Evolutionary conservation across 1,284 basidiomycete species (phyloP), one percentile per base, ranked within the genome.

Genomic region (Ustilago lituana): DNA sequence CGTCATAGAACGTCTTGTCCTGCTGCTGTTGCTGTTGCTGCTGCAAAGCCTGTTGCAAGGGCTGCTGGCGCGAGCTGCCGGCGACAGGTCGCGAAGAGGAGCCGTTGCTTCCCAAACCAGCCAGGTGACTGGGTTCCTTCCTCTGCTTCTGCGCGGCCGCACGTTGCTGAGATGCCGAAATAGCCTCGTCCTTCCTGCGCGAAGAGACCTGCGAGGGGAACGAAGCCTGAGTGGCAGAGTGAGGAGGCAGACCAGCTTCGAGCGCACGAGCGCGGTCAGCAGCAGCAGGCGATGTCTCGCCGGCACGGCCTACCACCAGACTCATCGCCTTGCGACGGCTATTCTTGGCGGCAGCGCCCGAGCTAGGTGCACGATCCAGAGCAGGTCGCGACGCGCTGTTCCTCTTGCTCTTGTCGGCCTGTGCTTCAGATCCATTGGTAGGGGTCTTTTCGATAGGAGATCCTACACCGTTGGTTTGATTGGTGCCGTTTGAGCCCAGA

Each of bases 241-340:
- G 37, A 6, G 48, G 32, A 17, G 33, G 48, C 10, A 44, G 20
- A 12, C 29, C 41, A 23, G 43, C 20, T 9, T 62, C 58, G 5
- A 62, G 44, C 8, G 55, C 62, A 22, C 47, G 40, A 33, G 62
- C 48, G 11, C 70, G 58, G 33, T 74, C 74, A 17, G 50, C 44
- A 27, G 41, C 38, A 15, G 73, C 74, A 4, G 70, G 43, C 33
- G 65, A 63, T 1, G 43, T 22, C 20, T 73, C 53, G 12, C 60
- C 46, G 20, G 45, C 36, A 22, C 65, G 60, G 5, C 73, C 74
- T 1, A 78, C 74, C 20, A 78, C 77, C 0, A 78, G 60, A 46
- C 75, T 77, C 70, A 78, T 72, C 8, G 77, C 75, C 46, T 78
- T 78, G 24, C 77, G 60, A n/a, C 77, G 58, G 40, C 63, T 61